Base-by-base conservation (phyloP, 2,329 filamentous ascomycete genomes). In the Pseudogymnoascus sp. region DNA sequence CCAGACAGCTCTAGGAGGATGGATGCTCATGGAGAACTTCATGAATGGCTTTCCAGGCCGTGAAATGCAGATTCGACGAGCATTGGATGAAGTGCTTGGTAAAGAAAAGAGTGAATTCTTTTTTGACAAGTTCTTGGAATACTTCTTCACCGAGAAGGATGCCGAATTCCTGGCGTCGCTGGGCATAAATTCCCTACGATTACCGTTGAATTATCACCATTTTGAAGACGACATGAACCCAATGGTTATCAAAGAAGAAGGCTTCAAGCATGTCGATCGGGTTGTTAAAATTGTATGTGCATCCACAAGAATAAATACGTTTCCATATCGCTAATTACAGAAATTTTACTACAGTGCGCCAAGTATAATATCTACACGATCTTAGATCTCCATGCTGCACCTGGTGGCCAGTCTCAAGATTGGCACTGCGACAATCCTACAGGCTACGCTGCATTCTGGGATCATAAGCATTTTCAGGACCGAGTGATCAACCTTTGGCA, bases 41-140 rank as follows among this genome's bases (percentile, higher is more conserved):
- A 86, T 87, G 66, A 84, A 81, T 1, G 84, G 84, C n/a, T 87
- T 80, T 64, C 76, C 83, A 9, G 84, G 82, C 16, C 81, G 84
- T 60, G 84, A 87, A 69, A 76, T 76, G 21, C 78, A 85, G 65
- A 81, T 84, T 65, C 80, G 83, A 7, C 77, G 77, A 2, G 79
- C 82, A 1, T 78, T 86, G 73, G 74, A 79, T 0, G 75, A 79
- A 62, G 80, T 82, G 0, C 74, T 86, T 0, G 84, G 84, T 0
- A 69, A 78, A 56, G 78, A 85, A 59, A 85, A 84, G 68, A 80
- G 82, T 59, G 77, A 84, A 4, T 86, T 80, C 75, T 85, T 86
- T 73, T 86, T 86, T 66, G 82, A 85, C 66, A 79, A 69, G 31
- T 71, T 71, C 23, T 64, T 72, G 4, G 69, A 72, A 14, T 72